Evolutionary conservation across 164 flowering plant genomes (phyloP), one percentile per base, ranked within the genome.

Genomic region (Magnolia changhungtana): DNA sequence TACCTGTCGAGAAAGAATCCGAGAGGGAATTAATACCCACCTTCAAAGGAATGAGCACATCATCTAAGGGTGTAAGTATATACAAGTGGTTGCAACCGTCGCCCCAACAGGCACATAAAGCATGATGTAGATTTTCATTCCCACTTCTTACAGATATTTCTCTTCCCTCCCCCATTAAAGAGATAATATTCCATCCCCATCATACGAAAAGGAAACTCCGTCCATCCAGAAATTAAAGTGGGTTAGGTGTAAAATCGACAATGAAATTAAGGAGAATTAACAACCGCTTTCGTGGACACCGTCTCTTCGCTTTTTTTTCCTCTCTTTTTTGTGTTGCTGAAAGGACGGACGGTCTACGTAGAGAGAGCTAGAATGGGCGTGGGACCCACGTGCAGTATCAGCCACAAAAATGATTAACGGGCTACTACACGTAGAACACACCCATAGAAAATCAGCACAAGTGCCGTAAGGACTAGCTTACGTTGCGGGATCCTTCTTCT

Each of bases 1-100:
- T 72, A 72, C 74, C 74, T 50, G 66, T 58, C 19, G 4, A 6
- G 3, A 64, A 4, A 24, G 52, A 50, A 49, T 20, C 2, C n/a
- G 50, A 66, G 61, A 49, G 70, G 55, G 71, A 77, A 77, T 77
- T 27, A 75, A 75, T 67, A 75, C 72, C 29, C 77, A 66, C 45
- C 4, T 50, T 61, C 68, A 69, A 76, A 21, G 67, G 78, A 69
- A 31, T 63, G 71, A 77, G 73, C 66, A 45, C n/a, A 72, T 31
- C 18, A 37, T 37, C 45, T 37, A 63, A 71, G 75, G 9, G 61
- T 63, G 76, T 64, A 66, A 66, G 70, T 71, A 13, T 66, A 27
- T 70, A 72, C 78, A 77, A 72, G 79, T 77, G 75, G 79, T 72
- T 77, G 75, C 74, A 77, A 77, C 79, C 74, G 79, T 72, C 75